These are phyloP conservation scores for Yamadazyma songkhlaensis DNA, from an alignment of 1,139 yeast species.

Conservation along the genomic window DNA sequence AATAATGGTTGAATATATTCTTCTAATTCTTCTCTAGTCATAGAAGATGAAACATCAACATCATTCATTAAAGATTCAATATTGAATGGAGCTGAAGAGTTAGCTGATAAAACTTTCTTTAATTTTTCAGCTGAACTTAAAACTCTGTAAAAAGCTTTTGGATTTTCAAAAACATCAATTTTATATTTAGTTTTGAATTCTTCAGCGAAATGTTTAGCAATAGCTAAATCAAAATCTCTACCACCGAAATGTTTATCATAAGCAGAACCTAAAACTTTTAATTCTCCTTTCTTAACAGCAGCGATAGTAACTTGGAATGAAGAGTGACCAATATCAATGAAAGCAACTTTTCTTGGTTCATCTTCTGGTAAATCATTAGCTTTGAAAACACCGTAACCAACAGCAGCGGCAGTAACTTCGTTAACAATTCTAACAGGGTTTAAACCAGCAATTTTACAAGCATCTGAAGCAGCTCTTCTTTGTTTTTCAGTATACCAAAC, in stretches of 20 bases:
- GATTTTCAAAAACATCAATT: slow-evolving; percentile 85
- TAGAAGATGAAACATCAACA: slow-evolving; percentile 87
- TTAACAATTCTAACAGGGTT: slow-evolving; percentile 98
- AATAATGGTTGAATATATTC: slow-evolving; percentile 81
- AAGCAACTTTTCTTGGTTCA: slow-evolving; percentile 85
- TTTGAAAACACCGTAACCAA: slow-evolving; percentile 98
- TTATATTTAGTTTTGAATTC: slow-evolving; percentile 90
- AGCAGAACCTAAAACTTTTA: slow-evolving; percentile 88
- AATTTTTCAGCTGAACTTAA: slow-evolving; percentile 87
- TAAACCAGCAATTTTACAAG: slow-evolving; percentile 92
- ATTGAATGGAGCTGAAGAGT: slow-evolving; percentile 90
- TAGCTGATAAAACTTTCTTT: slow-evolving; percentile 96
- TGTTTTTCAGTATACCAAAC: slow-evolving; percentile 96
- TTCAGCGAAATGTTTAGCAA: slow-evolving; percentile 91
- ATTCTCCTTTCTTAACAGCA: slow-evolving; percentile 93
- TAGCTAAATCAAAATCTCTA: slow-evolving; percentile 90
- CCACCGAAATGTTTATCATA: slow-evolving; percentile 98
- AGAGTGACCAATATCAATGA: slow-evolving; percentile 96
- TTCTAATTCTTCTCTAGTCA: slow-evolving; percentile 92
- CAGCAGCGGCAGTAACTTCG: slow-evolving; percentile 98
- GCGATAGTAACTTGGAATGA: slow-evolving; percentile 89
- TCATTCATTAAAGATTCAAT: slow-evolving; percentile 97
- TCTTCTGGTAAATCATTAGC: slow-evolving; percentile 91
- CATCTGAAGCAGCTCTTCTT: slow-evolving; percentile 95
- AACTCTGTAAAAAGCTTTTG: slow-evolving; percentile 94